Base-by-base conservation (phyloP, 2,329 filamentous ascomycete species). In the Annulohypoxylon truncatum region DNA sequence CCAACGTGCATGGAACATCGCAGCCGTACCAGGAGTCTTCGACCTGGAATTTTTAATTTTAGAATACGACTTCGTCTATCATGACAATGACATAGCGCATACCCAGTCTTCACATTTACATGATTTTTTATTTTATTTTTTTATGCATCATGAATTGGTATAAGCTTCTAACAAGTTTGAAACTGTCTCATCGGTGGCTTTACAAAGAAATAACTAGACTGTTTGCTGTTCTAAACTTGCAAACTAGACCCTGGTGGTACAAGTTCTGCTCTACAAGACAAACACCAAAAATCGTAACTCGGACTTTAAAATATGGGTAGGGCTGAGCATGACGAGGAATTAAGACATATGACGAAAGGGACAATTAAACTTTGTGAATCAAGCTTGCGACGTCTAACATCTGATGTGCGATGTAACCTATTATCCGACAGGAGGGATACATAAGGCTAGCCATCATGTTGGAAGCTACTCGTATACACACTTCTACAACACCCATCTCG, bases 41-140 rank as follows among this genome's bases (percentile, higher is more conserved):
- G 51, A 50, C 7, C 35, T 50, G 22, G 9, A 33, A 33, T 52
- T 38, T 63, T 66, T 61, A 56, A 66, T 67, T 60, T 64, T 60
- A 56, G 46, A 60, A 67, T 67, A 56, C 59, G 57, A 48, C 4
- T 40, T 26, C 8, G 44, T 15, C 38, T 50, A 35, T 56, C 10
- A 47, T 28, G 22, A 35, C 3, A 12, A 6, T 31, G 20, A 42
- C 24, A 18, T 29, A 15, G 7, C 13, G 4, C 5, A 4, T 31
- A 26, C n/a, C 4, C 35, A 18, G 10, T n/a, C 7, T 26, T 44
- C 13, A 48, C 12, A 26, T 28, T n/a, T 13, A 24, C 13, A 48
- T 48, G 22, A 46, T 26, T 7, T 28, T 5, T 46, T 33, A 10
- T 10, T 13, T 7, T 15, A 38, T 38, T 18, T 1, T 20, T n/a